Evolutionary conservation across 2,329 filamentous ascomycete genomes (phyloP), one percentile per base, ranked within the genome.

Genomic region (Xylaria sp.): DNA sequence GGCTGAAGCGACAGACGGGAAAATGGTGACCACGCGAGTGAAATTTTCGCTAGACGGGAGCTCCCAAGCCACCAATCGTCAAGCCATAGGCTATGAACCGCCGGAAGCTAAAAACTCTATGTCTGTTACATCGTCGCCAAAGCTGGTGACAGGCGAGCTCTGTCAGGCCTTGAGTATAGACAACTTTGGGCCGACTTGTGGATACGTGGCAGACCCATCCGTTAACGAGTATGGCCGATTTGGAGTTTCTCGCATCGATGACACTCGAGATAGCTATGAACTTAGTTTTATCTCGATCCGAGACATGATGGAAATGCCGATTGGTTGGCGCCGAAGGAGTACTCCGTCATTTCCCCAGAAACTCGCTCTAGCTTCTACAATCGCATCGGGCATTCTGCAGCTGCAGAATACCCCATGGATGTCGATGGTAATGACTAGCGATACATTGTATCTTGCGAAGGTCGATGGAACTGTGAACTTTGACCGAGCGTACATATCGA

Each of bases 311-410:
- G 12, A 27, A 54, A 24, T 21, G 27, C 55, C 21, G 12, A 5
- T 6, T 53, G 4, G 11, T 24, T 14, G 47, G 47, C 34, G 27
- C 21, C 63, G 14, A 30, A 21, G 7, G 24, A 39, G 27, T 19
- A 47, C 32, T 39, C 63, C 56, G 50, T 65, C 63, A 6, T 30
- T 61, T 19, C 50, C 63, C 4, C 47, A 61, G 14, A 65, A 61
- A 50, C 50, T 65, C 11, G 14, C 11, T 2, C 42, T 61, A 3
- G 58, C 64, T 45, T 61, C 57, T 17, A 24, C 51, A 14, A 66
- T 66, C 45, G 36, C 64, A 14, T 61, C 64, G n/a, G 51, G 56
- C 9, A 50, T 61, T 45, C 9, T 66, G 4, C 64, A 66, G 32
- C 42, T 66, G 17, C 45, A 61, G 1, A 45, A 42, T 4, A 66